A percentile compares a stretch with the other conserved stretches of the same genome.
phyloP scores from a whole-genome alignment of 176 grass and related monocot genomes.

The Oryza longistaminata region DNA sequence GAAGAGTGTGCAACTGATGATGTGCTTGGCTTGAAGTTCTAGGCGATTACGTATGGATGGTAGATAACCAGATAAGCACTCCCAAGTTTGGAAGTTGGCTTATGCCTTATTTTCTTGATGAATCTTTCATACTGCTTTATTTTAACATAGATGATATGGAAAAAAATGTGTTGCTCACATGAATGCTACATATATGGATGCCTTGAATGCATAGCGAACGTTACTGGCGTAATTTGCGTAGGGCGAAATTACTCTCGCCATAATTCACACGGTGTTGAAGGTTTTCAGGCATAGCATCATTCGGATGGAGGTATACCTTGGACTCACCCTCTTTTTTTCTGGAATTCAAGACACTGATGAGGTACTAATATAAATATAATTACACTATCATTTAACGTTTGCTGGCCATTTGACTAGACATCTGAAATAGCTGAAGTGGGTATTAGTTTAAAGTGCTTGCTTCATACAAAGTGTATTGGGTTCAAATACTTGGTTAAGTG shows the following conservation, averaged over 20 bases:
- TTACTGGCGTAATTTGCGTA: not conserved
- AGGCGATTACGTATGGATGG: not conserved
- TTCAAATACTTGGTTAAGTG: not conserved
- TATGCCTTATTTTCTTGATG: not conserved
- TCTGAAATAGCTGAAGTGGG: not conserved
- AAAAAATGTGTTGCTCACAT: not conserved
- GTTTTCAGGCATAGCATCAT: not conserved
- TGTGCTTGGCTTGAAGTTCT: conserved; percentile 9
- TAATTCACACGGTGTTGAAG: not conserved
- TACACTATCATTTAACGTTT: not conserved
- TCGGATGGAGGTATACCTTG: too few relatives aligned
- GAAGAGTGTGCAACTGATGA: conserved; percentile 26
- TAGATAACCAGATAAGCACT: conserved; percentile 12
- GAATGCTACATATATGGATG: not conserved
- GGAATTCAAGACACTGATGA: not conserved
- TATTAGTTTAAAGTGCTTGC: not conserved
- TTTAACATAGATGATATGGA: not conserved
- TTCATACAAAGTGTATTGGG: not conserved
- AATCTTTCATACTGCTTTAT: conserved; percentile 1
- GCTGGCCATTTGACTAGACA: not conserved
- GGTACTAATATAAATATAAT: not conserved
- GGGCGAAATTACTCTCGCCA: not conserved
- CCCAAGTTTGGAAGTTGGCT: conserved; percentile 34
- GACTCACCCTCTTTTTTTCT: not conserved
- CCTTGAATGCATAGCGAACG: not conserved